phyloP scores from a whole-genome alignment of 2,329 filamentous ascomycete genomes.

The Aspergillus uvarum region DNA sequence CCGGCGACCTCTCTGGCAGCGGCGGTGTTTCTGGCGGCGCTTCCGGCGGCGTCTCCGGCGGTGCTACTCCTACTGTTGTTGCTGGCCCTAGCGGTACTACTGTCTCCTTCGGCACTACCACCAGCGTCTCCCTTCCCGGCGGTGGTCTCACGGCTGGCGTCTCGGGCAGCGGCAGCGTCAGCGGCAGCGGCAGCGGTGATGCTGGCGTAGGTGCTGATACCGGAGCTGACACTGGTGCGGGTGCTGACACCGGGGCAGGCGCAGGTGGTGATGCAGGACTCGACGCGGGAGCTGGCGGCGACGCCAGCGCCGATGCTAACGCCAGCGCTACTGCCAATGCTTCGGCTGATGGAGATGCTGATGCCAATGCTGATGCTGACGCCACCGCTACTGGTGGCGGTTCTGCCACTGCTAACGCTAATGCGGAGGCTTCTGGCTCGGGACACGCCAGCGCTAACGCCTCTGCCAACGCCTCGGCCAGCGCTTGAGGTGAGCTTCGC shows the following conservation, averaged over 20 bases:
- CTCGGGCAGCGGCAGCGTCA: background rate
- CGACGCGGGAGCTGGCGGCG: background rate
- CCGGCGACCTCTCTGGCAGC: background rate
- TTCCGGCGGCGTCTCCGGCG: background rate
- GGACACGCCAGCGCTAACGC: background rate
- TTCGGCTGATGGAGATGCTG: constrained; percentile 1
- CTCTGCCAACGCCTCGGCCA: background rate
- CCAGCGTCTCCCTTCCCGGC: constrained; percentile 2
- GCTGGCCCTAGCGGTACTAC: constrained; percentile 1
- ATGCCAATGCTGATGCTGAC: constrained; percentile 5
- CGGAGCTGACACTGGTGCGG: background rate
- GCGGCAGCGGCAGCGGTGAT: background rate
- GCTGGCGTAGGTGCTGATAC: background rate
- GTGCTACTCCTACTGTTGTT: background rate
- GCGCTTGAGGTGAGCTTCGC: background rate
- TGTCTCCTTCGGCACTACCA: background rate
- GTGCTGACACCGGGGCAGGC: background rate
- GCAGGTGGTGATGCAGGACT: background rate
- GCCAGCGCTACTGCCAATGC: constrained; percentile 3
- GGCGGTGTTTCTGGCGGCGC: no score
- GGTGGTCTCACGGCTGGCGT: constrained; percentile 1
- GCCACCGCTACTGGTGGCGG: constrained; percentile 2
- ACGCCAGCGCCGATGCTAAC: constrained; percentile 2
- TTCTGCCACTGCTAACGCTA: constrained; percentile 9
- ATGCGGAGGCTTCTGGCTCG: constrained; percentile 8